A percentile compares a stretch with the other conserved stretches of the same genome.
phyloP scores from a whole-genome alignment of 768 basidiomycete species.

The Suillus cothurnatus region DNA sequence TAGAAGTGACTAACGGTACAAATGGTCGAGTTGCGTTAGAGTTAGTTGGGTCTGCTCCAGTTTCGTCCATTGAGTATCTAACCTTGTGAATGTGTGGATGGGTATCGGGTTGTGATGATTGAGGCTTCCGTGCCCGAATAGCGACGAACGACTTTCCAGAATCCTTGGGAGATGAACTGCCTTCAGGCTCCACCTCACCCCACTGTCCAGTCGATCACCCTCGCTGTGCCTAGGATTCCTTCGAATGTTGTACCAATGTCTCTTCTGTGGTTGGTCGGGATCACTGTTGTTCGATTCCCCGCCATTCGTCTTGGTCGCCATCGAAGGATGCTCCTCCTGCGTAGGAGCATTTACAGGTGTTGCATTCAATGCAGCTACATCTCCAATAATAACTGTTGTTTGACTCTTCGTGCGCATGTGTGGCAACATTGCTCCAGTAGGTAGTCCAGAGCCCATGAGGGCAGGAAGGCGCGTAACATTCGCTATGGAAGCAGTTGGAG shows the following conservation, averaged over 20 bases:
- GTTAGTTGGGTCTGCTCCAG: no score
- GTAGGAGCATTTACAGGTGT: slow-evolving; percentile 14
- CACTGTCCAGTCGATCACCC: slow-evolving; percentile 41
- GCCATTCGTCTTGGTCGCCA: slow-evolving; percentile 17
- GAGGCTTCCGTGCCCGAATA: slow-evolving; percentile 55
- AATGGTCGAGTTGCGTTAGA: no score
- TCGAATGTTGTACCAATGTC: slow-evolving; percentile 69
- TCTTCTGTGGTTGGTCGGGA: slow-evolving; percentile 56
- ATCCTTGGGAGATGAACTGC: slow-evolving; percentile 36
- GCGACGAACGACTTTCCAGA: slow-evolving; percentile 67
- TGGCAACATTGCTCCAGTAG: slow-evolving; percentile 68
- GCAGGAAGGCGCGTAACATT: slow-evolving; percentile 47
- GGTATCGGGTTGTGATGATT: slow-evolving; percentile 30
- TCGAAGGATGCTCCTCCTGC: slow-evolving; percentile 25
- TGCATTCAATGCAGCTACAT: slow-evolving; percentile 32
- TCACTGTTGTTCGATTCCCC: slow-evolving; percentile 37
- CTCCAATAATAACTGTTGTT: slow-evolving; percentile 80
- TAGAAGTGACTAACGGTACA: no score
- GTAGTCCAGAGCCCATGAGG: slow-evolving; percentile 36
- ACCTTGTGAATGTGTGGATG: slow-evolving; percentile 21
- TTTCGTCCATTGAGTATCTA: slow-evolving; percentile 33
- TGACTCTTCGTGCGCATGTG: slow-evolving; percentile 81
- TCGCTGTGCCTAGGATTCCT: slow-evolving; percentile 63
- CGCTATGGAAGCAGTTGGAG: slow-evolving; percentile 52
- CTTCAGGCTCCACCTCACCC: slow-evolving; percentile 25